Evolutionary conservation across 257 asterid species (phyloP), one percentile per base, ranked within the genome.

Genomic region (Nicotiana knightiana): DNA sequence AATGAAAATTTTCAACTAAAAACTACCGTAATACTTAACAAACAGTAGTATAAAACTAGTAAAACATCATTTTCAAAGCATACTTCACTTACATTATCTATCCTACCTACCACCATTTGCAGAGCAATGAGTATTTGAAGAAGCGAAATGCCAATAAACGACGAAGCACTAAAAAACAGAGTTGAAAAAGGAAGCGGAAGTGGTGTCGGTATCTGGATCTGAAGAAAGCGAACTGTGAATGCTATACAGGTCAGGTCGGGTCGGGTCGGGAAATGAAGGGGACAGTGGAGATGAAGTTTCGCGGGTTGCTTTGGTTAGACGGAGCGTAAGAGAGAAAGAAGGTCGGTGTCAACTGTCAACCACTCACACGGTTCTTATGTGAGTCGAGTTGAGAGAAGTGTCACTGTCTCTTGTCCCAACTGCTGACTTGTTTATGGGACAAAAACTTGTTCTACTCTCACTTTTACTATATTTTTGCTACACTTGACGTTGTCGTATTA

Each of bases 261-360:
- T 66, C 78, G 88, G 89, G 80, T 83, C 87, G 91, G 90, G 85
- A 62, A 64, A 35, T 67, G 76, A 77, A 37, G 6, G 70, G 28
- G 62, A 26, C 46, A 35, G 43, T 4, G 53, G 28, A 81, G 33
- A 80, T 54, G 63, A 53, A 67, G 54, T 18, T 39, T 12, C 61
- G 75, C 88, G 88, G 93, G 89, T 90, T 86, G 90, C 94, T 92
- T 92, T 84, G 91, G 78, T 75, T 90, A 80, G 85, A 85, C 78
- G 65, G 89, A 83, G 65, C 71, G 87, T 81, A 35, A 85, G 94
- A 71, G 87, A 81, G 88, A 71, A 43, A 86, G 86, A 46, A 89
- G 87, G 80, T 88, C 91, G 63, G 61, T 48, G 77, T 86, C 89
- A 63, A 81, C 70, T 84, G 82, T 86, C 37, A 82, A 51, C 79